A percentile compares a stretch with the other conserved stretches of the same genome.
Conservation (phyloP, 1,284 basidiomycete genomes). For the Blastosporella zonata region DNA sequence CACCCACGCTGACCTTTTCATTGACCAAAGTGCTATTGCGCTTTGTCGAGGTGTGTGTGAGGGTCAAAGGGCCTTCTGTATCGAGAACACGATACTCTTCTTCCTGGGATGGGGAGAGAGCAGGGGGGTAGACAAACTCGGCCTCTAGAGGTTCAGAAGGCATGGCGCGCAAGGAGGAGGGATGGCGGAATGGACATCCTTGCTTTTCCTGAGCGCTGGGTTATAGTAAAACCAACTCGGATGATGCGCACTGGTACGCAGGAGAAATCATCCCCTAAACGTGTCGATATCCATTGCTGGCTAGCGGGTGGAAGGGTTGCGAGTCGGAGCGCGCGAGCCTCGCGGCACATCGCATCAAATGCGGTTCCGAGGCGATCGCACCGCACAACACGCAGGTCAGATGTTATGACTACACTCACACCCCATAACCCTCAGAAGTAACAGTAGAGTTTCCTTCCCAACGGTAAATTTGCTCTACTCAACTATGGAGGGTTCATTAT, state of each 20-base stretch:
- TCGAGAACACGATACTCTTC: slow-evolving; percentile 29
- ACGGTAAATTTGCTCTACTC: too few species aligned
- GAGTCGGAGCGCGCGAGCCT: too few species aligned
- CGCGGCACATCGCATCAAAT: too few species aligned
- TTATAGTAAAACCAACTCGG: neutral
- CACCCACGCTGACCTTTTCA: slow-evolving; percentile 7
- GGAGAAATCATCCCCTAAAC: too few species aligned
- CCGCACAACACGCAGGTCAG: too few species aligned
- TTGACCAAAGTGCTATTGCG: slow-evolving; percentile 1
- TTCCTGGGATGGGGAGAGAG: slow-evolving; percentile 27
- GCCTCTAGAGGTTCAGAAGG: slow-evolving; percentile 36
- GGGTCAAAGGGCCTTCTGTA: slow-evolving; percentile 22
- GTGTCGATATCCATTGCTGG: too few species aligned
- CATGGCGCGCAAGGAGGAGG: slow-evolving; percentile 18
- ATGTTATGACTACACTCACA: too few species aligned
- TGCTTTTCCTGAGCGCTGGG: neutral
- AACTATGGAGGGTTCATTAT: too few species aligned
- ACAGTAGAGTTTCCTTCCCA: too few species aligned
- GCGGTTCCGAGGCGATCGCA: too few species aligned
- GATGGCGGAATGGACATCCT: neutral
- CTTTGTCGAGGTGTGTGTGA: neutral
- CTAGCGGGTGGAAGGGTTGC: too few species aligned
- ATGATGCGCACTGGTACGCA: neutral
- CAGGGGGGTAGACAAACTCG: slow-evolving; percentile 28
- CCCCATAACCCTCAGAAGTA: too few species aligned